phyloP scores from a whole-genome alignment of 2,329 filamentous ascomycete species.

The Penicillium crustosum region DNA sequence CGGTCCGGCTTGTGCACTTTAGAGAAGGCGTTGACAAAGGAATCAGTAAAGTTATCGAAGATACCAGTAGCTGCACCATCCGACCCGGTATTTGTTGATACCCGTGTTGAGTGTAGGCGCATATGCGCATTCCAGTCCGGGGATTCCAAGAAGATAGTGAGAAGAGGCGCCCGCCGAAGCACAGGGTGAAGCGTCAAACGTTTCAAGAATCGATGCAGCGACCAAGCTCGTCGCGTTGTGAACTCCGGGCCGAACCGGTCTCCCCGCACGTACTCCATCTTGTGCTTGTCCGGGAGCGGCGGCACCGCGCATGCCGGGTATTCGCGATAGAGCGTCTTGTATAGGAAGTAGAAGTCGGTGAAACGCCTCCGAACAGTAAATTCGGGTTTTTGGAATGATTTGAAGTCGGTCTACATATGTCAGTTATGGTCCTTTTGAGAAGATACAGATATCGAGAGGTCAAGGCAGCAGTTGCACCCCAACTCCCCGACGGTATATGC shows the following conservation, averaged over 20 bases:
- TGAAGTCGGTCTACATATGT: slow-evolving; percentile 77
- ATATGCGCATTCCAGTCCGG: slow-evolving; percentile 97
- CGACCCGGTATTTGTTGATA: slow-evolving; percentile 50
- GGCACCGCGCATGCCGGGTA: slow-evolving; percentile 91
- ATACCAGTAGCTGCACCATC: slow-evolving; percentile 60
- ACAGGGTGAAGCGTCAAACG: slow-evolving; percentile 85
- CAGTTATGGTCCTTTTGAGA: slow-evolving; percentile 13
- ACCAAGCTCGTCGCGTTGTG: slow-evolving; percentile 82
- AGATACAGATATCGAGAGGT: slow-evolving; percentile 1
- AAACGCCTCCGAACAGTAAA: slow-evolving; percentile 85
- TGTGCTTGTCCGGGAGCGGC: slow-evolving; percentile 95
- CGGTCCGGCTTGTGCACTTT: slow-evolving; percentile 95
- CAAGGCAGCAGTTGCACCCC: slow-evolving; percentile 20
- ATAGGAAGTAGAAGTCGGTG: slow-evolving; percentile 96
- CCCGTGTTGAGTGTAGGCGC: slow-evolving; percentile 70
- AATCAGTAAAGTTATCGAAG: slow-evolving; percentile 93
- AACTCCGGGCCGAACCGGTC: slow-evolving; percentile 95
- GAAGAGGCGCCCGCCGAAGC: slow-evolving; percentile 75
- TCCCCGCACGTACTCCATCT: slow-evolving; percentile 97
- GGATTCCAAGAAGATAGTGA: slow-evolving; percentile 89
- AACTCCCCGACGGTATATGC: not conserved
- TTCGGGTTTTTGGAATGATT: slow-evolving; percentile 80
- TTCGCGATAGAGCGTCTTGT: slow-evolving; percentile 82
- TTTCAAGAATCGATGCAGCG: slow-evolving; percentile 84
- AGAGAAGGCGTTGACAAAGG: slow-evolving; percentile 93